These are phyloP conservation scores for Ceratobasidium sp. DNA, from an alignment of 1,284 basidiomycete genomes.

Conservation along the genomic window DNA sequence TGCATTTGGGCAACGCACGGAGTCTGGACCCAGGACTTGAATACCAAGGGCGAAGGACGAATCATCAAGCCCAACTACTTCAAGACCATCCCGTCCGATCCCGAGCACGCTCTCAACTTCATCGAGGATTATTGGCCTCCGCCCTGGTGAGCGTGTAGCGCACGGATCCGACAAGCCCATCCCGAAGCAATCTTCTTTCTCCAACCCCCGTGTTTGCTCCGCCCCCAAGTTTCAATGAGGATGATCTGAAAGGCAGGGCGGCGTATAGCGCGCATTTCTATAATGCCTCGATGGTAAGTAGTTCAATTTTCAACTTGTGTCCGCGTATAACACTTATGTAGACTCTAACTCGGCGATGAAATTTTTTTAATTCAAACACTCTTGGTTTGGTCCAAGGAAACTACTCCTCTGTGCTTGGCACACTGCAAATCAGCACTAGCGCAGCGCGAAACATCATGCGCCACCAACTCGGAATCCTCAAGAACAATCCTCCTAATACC, in stretches of 20 bases:
- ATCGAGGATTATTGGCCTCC: too few species aligned
- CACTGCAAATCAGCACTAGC: constrained; percentile 73
- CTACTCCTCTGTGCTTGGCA: constrained; percentile 66
- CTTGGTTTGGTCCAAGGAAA: constrained; percentile 89
- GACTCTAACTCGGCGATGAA: constrained; percentile 86
- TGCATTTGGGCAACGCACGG: too few species aligned
- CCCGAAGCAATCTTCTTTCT: constrained; percentile 90
- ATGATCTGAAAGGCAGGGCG: constrained; percentile 73
- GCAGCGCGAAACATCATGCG: constrained; percentile 86
- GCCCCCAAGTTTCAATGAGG: constrained; percentile 67
- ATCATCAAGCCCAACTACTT: too few species aligned
- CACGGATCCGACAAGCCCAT: constrained; percentile 76
- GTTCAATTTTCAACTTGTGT: background rate
- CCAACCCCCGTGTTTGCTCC: constrained; percentile 90
- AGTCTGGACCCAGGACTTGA: too few species aligned
- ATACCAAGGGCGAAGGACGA: too few species aligned
- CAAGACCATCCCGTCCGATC: too few species aligned
- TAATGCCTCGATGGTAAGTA: constrained; percentile 78
- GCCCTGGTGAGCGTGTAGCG: constrained; percentile 75
- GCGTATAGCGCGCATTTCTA: constrained; percentile 93
- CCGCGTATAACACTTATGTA: constrained; percentile 49
- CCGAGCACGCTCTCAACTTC: too few species aligned
- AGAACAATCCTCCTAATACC: constrained; percentile 73
- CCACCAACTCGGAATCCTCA: constrained; percentile 84
- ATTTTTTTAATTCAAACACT: constrained; percentile 97